These are phyloP conservation scores for Botrytis galanthina DNA, from an alignment of 2,329 filamentous ascomycete species.

Conservation along the genomic window DNA sequence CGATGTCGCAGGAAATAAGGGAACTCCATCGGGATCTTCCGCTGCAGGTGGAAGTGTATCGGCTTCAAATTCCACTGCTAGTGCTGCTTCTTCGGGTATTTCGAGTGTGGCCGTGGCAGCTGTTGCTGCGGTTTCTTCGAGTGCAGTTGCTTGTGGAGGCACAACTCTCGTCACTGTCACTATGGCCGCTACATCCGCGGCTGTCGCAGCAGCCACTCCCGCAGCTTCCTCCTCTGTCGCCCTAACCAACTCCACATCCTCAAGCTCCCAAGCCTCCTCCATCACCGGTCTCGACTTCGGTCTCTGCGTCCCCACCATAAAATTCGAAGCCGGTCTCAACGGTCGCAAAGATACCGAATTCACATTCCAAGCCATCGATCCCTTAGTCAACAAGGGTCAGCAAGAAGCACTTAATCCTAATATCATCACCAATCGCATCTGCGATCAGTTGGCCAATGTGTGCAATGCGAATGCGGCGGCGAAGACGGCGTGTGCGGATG, in stretches of 20 bases:
- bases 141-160: slow-evolving; percentile 18
- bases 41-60: slow-evolving; percentile 20
- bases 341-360: slow-evolving; percentile 55
- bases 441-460: slow-evolving; percentile 66
- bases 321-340: slow-evolving; percentile 54
- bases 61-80: background rate
- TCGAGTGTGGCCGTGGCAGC: slow-evolving; percentile 22
- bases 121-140: slow-evolving; percentile 23
- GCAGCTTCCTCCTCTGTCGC: background rate
- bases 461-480: slow-evolving; percentile 62
- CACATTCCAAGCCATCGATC: slow-evolving; percentile 67
- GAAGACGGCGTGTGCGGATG: slow-evolving; percentile 50
- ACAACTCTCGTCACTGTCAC: slow-evolving; percentile 28
- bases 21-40: slow-evolving; percentile 35
- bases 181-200: slow-evolving; percentile 1
- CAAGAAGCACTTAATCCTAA: slow-evolving; percentile 67
- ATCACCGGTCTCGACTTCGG: slow-evolving; percentile 48
- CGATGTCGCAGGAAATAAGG: slow-evolving; percentile 40
- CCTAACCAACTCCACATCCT: slow-evolving; percentile 20
- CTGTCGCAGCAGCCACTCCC: background rate
- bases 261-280: slow-evolving; percentile 31
- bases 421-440: slow-evolving; percentile 72
- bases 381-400: slow-evolving; percentile 58
- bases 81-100: background rate
- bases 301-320: slow-evolving; percentile 50